Conservation (phyloP, 2,329 filamentous ascomycete genomes). For the Botryosphaeria dothidea region DNA sequence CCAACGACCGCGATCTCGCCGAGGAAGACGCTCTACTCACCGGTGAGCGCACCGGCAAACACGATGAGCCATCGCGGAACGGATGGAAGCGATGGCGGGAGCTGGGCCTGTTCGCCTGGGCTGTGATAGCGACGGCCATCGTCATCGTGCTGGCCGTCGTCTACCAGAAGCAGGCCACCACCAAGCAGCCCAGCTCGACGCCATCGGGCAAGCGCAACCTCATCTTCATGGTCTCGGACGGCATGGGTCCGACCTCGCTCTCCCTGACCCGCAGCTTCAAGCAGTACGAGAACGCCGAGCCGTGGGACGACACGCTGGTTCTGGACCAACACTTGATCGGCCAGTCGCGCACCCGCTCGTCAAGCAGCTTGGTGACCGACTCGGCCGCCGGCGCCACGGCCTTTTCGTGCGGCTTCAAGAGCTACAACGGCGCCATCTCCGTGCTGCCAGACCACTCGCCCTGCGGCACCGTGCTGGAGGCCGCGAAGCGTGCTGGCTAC, state of each 20-base stretch:
- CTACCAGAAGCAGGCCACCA: slow-evolving; percentile 65
- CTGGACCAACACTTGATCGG: slow-evolving; percentile 91
- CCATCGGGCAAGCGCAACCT: slow-evolving; percentile 78
- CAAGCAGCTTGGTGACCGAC: slow-evolving; percentile 85
- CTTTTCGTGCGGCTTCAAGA: slow-evolving; percentile 90
- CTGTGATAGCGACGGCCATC: slow-evolving; percentile 73
- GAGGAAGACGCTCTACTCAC: slow-evolving; percentile 66
- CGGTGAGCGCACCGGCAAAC: slow-evolving; percentile 45
- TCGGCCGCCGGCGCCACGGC: slow-evolving; percentile 96
- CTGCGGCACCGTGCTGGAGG: slow-evolving; percentile 91
- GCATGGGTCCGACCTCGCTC: slow-evolving; percentile 93
- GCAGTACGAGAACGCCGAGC: slow-evolving; percentile 73
- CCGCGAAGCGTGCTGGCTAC: slow-evolving; percentile 88
- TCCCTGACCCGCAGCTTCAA: slow-evolving; percentile 83
- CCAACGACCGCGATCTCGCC: slow-evolving; percentile 56
- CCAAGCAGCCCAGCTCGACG: slow-evolving; percentile 30
- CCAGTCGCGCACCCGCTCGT: slow-evolving; percentile 81
- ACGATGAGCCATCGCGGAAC: slow-evolving; percentile 20
- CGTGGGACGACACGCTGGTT: slow-evolving; percentile 71
- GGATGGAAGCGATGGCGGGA: slow-evolving; percentile 68
- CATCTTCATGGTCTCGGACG: slow-evolving; percentile 98
- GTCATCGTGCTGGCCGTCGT: slow-evolving; percentile 81
- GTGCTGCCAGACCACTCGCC: slow-evolving; percentile 81
- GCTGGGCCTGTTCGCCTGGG: slow-evolving; percentile 77
- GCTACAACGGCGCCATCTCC: slow-evolving; percentile 94